These are phyloP conservation scores for Aspergillus neotritici DNA, from an alignment of 2,329 filamentous ascomycete species.

Conservation along the genomic window DNA sequence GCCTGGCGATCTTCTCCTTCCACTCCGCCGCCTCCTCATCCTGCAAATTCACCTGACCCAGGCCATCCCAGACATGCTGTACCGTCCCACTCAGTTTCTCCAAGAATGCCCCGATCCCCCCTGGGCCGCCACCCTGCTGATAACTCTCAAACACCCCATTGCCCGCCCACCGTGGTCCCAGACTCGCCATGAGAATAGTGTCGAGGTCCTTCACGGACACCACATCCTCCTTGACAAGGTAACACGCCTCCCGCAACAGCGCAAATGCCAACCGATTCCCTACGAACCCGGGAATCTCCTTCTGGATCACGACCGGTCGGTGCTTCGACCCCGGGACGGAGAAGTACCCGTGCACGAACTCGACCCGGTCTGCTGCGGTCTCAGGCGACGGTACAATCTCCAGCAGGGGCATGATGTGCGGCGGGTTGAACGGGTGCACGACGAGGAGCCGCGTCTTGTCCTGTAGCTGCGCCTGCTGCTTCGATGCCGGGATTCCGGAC, in stretches of 20 bases:
- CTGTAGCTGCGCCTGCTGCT: constrained; percentile 41
- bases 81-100: constrained; percentile 53
- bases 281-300: constrained; percentile 53
- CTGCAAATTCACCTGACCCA: constrained; percentile 32
- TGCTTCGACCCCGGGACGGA: constrained; percentile 15
- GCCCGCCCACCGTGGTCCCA: constrained; percentile 53
- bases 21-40: constrained; percentile 39
- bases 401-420: constrained; percentile 56
- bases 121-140: constrained; percentile 52
- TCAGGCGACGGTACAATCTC: constrained; percentile 51
- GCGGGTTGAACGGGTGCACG: constrained; percentile 58
- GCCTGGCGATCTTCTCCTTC: constrained; percentile 43
- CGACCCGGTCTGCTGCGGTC: constrained; percentile 31
- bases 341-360: constrained; percentile 39
- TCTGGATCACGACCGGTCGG: constrained; percentile 46
- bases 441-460: constrained; percentile 46
- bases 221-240: constrained; percentile 51
- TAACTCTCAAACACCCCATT: constrained; percentile 56
- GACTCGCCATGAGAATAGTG: constrained; percentile 45
- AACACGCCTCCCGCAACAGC: constrained; percentile 50
- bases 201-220: constrained; percentile 51
- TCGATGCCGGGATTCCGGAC: constrained; percentile 52
- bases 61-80: constrained; percentile 50
- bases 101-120: constrained; percentile 50
- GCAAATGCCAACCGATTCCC: constrained; percentile 55